Evolutionary conservation across 805 yeast species (phyloP), one percentile per base, ranked within the genome.

Genomic region (Candida maltosa): DNA sequence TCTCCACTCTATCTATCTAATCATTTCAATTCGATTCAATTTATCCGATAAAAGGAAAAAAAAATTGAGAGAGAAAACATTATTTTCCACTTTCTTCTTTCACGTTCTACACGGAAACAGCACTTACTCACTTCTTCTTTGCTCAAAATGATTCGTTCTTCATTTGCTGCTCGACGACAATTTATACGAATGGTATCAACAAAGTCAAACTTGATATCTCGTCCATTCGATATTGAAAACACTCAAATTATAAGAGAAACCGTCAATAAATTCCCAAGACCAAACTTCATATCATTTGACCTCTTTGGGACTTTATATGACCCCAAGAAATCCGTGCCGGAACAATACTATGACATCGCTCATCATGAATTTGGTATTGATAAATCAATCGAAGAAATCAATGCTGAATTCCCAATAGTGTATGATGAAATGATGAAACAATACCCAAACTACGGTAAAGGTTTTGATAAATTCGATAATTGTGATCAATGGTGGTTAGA

Each of bases 391-490:
- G 54, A 51, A 9, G 43, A 54, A 4, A 53, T 60, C 18, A 44
- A 40, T 23, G 19, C 37, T 2, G 60, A 54, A 7, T 60, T 62
- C 27, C 53, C 62, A 4, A 20, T 31, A 2, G 55, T 58, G 2
- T 75, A 69, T 54, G 47, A 60, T 17, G 46, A 53, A 10, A 45
- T 76, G 45, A 51, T 57, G 23, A 23, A 29, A 5, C 34, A 58
- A 40, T 74, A 59, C 46, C 88, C 89, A 7, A 79, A 80, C 47
- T 83, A 78, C 49, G 91, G 91, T 1, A 78, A 76, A 41, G 25
- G 37, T 18, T 45, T 48, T 17, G 30, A 38, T 1, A 42, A 44
- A 7, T 48, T 64, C 25, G 16, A 32, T 1, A 37, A 47, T 12
- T 34, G 53, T 25, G 60, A 59, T 18, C 57, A 59, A 22, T 83